phyloP scores from a whole-genome alignment of 2,329 filamentous ascomycete genomes.

The Colletotrichum spinosum region DNA sequence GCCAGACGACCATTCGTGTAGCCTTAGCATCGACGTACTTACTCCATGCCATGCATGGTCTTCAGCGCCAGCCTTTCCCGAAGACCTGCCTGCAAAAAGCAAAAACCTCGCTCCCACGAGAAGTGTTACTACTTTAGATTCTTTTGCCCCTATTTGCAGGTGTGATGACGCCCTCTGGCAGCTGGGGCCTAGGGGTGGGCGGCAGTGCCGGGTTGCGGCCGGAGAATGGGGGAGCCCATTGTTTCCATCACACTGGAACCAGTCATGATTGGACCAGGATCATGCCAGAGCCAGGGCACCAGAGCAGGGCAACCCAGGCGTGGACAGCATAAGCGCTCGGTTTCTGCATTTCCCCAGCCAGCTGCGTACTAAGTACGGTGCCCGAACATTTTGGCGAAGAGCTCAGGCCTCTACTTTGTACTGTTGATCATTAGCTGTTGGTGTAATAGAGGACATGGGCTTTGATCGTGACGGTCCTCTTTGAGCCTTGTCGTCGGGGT shows the following conservation, averaged over 20 bases:
- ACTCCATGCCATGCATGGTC: slow-evolving; percentile 1
- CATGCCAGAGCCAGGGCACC: background rate
- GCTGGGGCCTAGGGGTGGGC: background rate
- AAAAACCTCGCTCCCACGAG: background rate
- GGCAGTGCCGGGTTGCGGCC: slow-evolving; percentile 30
- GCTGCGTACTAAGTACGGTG: no score
- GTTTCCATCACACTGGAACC: slow-evolving; percentile 24
- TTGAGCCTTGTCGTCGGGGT: no score
- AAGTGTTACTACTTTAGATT: background rate
- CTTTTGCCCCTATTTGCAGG: slow-evolving; percentile 16
- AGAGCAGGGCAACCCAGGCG: background rate
- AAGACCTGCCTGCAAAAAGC: background rate
- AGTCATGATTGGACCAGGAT: slow-evolving; percentile 11
- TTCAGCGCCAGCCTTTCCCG: slow-evolving; percentile 11
- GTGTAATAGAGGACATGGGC: no score
- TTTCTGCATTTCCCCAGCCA: no score
- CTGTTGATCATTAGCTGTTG: no score
- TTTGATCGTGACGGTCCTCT: no score
- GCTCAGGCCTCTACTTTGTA: no score
- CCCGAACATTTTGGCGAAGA: no score
- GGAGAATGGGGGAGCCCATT: slow-evolving; percentile 19
- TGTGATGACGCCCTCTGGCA: slow-evolving; percentile 12
- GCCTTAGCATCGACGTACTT: no score
- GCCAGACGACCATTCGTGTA: no score
- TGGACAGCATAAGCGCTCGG: no score